Evolutionary conservation across 305 asterid genomes (phyloP).

Genomic region (Solanum hybrid): DNA sequence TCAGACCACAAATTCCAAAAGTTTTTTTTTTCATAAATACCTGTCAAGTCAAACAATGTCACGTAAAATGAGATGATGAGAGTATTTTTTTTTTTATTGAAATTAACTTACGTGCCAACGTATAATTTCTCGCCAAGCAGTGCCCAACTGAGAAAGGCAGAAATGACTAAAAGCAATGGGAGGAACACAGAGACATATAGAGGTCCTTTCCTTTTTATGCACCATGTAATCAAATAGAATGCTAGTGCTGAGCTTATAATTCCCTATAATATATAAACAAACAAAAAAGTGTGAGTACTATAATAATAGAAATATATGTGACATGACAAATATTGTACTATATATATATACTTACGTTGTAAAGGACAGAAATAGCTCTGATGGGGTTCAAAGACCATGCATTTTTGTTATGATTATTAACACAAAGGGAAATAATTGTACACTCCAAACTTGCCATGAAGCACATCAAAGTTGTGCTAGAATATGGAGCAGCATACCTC

Average conservation of each 20-base stretch:
- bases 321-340: background rate
- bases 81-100: background rate
- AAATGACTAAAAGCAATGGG: conserved; percentile 4
- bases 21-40: too few relatives aligned
- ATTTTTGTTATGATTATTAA: background rate
- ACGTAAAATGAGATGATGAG: too few relatives aligned
- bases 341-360: background rate
- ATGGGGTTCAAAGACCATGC: conserved; percentile 8
- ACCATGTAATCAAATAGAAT: conserved; percentile 1
- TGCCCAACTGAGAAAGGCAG: conserved; percentile 13
- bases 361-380: conserved; percentile 6
- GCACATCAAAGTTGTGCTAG: conserved; percentile 8
- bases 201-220: conserved; percentile 13
- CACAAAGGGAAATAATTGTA: background rate
- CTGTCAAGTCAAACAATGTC: background rate
- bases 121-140: conserved; percentile 2
- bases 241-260: conserved; percentile 4
- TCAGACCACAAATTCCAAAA: background rate
- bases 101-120: conserved; percentile 6
- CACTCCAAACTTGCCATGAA: conserved; percentile 12
- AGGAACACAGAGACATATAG: conserved; percentile 9
- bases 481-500: conserved; percentile 6
- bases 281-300: background rate
- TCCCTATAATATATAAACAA: background rate
- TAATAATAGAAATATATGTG: background rate